These are phyloP conservation scores for Neurospora intermedia DNA, from an alignment of 495 filamentous ascomycete species.

Conservation along the genomic window DNA sequence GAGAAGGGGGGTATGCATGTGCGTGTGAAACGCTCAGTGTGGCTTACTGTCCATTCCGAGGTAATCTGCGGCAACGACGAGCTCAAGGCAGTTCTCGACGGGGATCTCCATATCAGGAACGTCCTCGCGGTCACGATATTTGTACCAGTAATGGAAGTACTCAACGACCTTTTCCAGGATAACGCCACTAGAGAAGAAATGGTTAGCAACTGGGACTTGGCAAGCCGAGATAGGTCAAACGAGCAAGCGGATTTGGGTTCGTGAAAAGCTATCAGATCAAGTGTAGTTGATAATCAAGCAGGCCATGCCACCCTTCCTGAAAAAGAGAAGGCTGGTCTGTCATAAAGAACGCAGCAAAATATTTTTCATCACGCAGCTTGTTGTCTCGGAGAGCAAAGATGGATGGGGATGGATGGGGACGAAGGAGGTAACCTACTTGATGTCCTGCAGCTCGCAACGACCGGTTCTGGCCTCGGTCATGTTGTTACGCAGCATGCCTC, in stretches of 20 bases:
- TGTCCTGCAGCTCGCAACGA: conserved; percentile 56
- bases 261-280: conserved; percentile 41
- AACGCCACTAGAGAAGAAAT: conserved; percentile 43
- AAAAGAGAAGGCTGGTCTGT: conserved; percentile 17
- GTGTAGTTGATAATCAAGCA: conserved; percentile 44
- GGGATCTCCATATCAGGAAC: conserved; percentile 89
- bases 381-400: conserved; percentile 1
- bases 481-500: conserved; percentile 74
- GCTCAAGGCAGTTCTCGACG: conserved; percentile 76
- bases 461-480: conserved; percentile 61
- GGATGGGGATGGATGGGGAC: not conserved
- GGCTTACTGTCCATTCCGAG: conserved; percentile 36
- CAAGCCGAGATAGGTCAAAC: not conserved
- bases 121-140: conserved; percentile 61
- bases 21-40: not conserved
- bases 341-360: conserved; percentile 31
- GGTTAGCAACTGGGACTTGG: not conserved
- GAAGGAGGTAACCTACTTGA: conserved; percentile 46
- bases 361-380: conserved; percentile 29
- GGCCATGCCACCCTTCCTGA: conserved; percentile 13
- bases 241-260: not conserved
- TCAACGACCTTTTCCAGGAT: conserved; percentile 86
- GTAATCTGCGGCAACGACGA: conserved; percentile 87
- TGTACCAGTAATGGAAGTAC: conserved; percentile 85
- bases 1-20: not conserved